A percentile compares a stretch with the other conserved stretches of the same genome.
These are phyloP conservation scores for Dimargaris xerosporica DNA, from an alignment of 192 early-diverging fungal genomes.

Conservation along the genomic window DNA sequence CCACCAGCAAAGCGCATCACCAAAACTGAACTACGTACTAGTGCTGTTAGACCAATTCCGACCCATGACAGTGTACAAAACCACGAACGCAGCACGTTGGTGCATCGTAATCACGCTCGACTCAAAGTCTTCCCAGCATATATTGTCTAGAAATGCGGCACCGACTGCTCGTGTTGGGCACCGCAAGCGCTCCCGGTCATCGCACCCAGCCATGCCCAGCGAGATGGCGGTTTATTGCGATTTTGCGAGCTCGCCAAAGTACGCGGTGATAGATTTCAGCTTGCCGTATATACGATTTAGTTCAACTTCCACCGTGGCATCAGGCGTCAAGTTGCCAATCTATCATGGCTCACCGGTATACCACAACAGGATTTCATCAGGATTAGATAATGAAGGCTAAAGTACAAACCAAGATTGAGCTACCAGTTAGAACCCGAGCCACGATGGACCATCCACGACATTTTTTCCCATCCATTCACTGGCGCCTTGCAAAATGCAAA, in stretches of 20 bases:
- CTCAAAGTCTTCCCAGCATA: too few relatives aligned
- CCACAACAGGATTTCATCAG: not conserved
- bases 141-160: not conserved
- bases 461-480: too few relatives aligned
- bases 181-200: not conserved
- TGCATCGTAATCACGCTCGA: too few relatives aligned
- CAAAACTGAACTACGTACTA: too few relatives aligned
- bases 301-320: slow-evolving; percentile 63
- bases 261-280: slow-evolving; percentile 54
- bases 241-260: slow-evolving; percentile 56
- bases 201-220: not conserved
- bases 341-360: slow-evolving; percentile 4
- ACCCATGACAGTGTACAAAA: too few relatives aligned
- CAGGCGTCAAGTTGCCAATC: slow-evolving; percentile 38
- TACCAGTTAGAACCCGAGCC: not conserved
- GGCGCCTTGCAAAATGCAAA: not conserved
- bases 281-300: slow-evolving; percentile 48
- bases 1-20: too few relatives aligned
- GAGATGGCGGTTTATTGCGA: not conserved
- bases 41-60: too few relatives aligned
- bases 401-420: not conserved
- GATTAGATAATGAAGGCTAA: not conserved
- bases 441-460: not conserved
- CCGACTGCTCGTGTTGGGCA: not conserved
- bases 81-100: too few relatives aligned